A percentile compares a stretch with the other conserved stretches of the same genome.
Conservation (phyloP, 129 eudicot species). For the Gnaphalium uliginosum region DNA sequence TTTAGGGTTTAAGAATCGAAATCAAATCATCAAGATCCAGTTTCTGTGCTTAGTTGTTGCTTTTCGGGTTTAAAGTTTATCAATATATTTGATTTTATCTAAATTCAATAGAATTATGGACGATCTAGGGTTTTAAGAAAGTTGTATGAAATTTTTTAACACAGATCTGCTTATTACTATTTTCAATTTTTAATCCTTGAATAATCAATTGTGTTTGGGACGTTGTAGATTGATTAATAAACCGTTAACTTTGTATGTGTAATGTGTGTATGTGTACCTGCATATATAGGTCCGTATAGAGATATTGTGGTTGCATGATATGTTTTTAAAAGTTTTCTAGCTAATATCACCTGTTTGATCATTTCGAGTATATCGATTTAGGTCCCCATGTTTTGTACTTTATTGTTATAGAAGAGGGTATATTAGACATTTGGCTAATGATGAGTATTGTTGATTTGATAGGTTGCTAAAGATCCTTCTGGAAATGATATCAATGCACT, state of each 20-base stretch:
- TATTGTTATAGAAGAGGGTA: constrained; percentile 3
- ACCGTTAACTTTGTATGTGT: neutral
- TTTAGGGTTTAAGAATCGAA: neutral
- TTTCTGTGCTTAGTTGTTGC: neutral
- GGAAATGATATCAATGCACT: constrained; percentile 67
- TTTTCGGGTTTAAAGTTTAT: neutral
- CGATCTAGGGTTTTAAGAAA: constrained; percentile 21
- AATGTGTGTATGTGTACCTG: neutral
- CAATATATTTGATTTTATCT: neutral
- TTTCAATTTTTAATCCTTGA: neutral
- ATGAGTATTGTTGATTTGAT: neutral
- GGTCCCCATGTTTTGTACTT: neutral
- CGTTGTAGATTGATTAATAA: neutral
- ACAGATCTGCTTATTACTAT: neutral
- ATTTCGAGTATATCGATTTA: neutral
- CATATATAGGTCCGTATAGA: neutral
- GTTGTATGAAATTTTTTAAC: neutral
- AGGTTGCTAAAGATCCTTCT: constrained; percentile 74
- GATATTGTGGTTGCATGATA: neutral
- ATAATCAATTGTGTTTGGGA: neutral
- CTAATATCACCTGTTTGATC: neutral
- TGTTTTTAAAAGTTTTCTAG: neutral
- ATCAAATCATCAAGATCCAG: neutral
- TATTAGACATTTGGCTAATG: constrained; percentile 8
- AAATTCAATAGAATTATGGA: neutral